A percentile compares a stretch with the other conserved stretches of the same genome.
These are phyloP conservation scores for Pogostemon cablin DNA, from an alignment of 257 asterid species.

Conservation along the genomic window DNA sequence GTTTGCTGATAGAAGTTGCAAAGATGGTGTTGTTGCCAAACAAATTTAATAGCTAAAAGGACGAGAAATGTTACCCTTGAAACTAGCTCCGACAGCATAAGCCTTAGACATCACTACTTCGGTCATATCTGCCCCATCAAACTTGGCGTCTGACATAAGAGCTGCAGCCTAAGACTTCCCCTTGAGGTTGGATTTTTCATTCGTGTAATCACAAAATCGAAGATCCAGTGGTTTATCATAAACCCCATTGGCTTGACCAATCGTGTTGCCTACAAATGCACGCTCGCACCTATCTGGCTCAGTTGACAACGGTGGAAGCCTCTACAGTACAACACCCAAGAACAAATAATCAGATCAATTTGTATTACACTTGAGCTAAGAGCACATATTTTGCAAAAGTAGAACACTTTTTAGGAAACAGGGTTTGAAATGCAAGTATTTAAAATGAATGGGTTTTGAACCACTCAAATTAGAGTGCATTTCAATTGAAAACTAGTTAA, in stretches of 20 bases:
- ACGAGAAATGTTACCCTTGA: constrained; percentile 55
- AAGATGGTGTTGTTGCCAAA: no score
- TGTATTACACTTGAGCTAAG: no score
- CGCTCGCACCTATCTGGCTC: constrained; percentile 89
- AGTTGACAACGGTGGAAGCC: constrained; percentile 90
- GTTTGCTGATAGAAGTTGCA: no score
- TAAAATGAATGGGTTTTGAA: no score
- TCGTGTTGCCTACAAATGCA: constrained; percentile 89
- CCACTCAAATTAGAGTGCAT: no score
- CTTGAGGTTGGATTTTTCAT: constrained; percentile 88
- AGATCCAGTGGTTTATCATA: constrained; percentile 97
- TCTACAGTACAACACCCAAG: constrained; percentile 52
- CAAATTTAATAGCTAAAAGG: no score
- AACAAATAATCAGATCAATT: background rate
- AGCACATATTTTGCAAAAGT: no score
- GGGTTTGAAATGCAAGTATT: no score
- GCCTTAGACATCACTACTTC: constrained; percentile 98
- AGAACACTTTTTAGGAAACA: no score
- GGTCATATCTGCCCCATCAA: constrained; percentile 95
- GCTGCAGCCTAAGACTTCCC: constrained; percentile 94
- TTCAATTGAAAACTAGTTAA: no score
- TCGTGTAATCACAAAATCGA: constrained; percentile 88
- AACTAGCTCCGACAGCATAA: constrained; percentile 95
- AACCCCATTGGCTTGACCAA: constrained; percentile 98
- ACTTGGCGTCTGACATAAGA: constrained; percentile 93